Evolutionary conservation across 352 stramenopile species (phyloP), one percentile per base, ranked within the genome.

Genomic region (Phytopythium montanum): DNA sequence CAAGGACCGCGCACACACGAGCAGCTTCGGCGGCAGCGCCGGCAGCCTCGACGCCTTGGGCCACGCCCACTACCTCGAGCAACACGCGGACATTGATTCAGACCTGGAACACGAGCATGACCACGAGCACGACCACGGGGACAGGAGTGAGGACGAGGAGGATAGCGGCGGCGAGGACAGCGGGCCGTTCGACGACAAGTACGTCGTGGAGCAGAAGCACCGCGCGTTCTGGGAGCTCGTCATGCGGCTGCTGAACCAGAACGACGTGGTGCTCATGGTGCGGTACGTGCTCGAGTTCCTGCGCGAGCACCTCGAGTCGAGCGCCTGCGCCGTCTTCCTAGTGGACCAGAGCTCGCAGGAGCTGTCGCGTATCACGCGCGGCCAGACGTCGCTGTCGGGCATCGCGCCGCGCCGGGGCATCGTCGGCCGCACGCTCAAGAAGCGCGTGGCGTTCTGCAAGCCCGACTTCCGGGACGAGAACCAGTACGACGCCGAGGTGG

Each of bases 181-280:
- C 26, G 45, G 45, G 0, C 56, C 59, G 26, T 64, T 56, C 41
- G 75, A 81, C 61, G 62, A 70, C 25, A 68, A 66, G 41, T 77
- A 65, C 34, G 48, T 85, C 38, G 65, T 69, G 19, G 81, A 91
- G 33, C 69, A 88, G 51, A 87, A 87, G 56, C 83, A 92, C 55
- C 73, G 70, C 39, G 70, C 75, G n/a, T 92, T 92, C 59, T 92
- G 83, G 83, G 70, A 88, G 49, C 69, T 93, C 21, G 83, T 93
- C 56, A 79, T 89, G 62, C 64, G 75, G 10, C 68, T 93, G 10
- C 44, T 93, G 48, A 68, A 73, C 16, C 63, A 88, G 18, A 91
- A 90, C 59, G 83, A 93, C 44, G 81, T 88, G 6, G 76, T 90
- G 36, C 69, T 76, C n/a, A 91, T 93, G 79, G 83, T 91, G 55